Base-by-base conservation (phyloP, 495 filamentous ascomycete genomes). In the Lophiotrema nucula region DNA sequence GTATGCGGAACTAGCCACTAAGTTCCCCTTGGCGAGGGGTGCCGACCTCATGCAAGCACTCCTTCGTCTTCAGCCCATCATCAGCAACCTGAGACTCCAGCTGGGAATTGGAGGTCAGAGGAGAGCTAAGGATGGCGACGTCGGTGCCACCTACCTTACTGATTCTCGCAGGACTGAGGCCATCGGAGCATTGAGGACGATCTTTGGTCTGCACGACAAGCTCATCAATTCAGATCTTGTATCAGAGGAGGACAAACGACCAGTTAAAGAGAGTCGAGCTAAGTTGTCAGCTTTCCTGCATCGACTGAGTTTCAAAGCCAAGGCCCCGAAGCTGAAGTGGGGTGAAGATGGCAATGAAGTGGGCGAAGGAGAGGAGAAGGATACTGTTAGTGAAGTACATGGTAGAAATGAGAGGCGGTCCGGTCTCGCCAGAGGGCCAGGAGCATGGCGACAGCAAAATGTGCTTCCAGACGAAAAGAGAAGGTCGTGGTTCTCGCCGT, bases 171-270 rank as follows among this genome's bases (percentile, higher is more conserved):
- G 58, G 13, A 11, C 48, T 33, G 52, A 66, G 46, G 62, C 62
- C 12, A 56, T 57, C 15, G 21, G 23, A 13, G 53, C 62, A 0
- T 23, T 66, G 47, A 44, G 43, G 4, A 43, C 23, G 51, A 53
- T 66, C n/a, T 49, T 61, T 16, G 52, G 39, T 10, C 11, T 66
- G 16, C 50, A 51, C 33, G 57, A 66, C 25, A 47, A 31, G 11
- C 46, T 66, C 2, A 6, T 66, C 4, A 18, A 19, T n/a, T 57
- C 41, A 5, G 26, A 58, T 15, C 4, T 53, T 24, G 25, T 66
- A 27, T 2, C 46, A 0, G 52, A 58, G 15, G 53, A 57, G 25
- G 50, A 58, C 15, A 61, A 57, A 47, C 1, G 4, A 21, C 39
- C 47, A 8, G 52, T 52, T 13, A 61, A 35, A 35, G 37, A 6